Conservation (phyloP, 495 filamentous ascomycete species). For the Pseudevernia furfuracea region DNA sequence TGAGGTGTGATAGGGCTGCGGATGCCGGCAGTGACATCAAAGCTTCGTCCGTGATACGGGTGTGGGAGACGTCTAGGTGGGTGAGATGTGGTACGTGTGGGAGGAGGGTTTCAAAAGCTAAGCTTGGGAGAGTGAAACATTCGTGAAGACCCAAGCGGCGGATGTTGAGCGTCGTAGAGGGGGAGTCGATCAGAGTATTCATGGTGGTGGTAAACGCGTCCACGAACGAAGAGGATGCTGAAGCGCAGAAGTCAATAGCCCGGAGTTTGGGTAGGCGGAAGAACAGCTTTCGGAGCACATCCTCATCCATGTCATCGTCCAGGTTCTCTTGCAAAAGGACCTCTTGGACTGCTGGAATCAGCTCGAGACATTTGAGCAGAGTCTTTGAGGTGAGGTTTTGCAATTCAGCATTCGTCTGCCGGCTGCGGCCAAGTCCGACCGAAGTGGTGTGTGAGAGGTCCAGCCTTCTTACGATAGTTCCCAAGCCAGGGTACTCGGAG, state of each 20-base stretch:
- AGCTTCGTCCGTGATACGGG: constrained; percentile 66
- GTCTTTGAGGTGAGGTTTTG: constrained; percentile 75
- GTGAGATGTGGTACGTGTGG: constrained; percentile 63
- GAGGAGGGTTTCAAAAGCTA: constrained; percentile 62
- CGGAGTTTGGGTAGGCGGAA: constrained; percentile 57
- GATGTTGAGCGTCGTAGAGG: constrained; percentile 48
- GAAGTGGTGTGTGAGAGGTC: constrained; percentile 90
- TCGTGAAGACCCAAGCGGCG: constrained; percentile 72
- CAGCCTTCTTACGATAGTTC: constrained; percentile 69
- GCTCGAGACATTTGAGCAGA: constrained; percentile 63
- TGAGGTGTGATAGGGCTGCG: constrained; percentile 71
- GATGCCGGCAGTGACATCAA: constrained; percentile 63
- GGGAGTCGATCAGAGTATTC: constrained; percentile 36
- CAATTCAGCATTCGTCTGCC: constrained; percentile 70
- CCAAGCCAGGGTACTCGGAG: constrained; percentile 58
- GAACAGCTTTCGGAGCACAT: constrained; percentile 65
- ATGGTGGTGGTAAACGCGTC: constrained; percentile 48
- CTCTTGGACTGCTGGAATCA: constrained; percentile 71
- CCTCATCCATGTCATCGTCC: constrained; percentile 64
- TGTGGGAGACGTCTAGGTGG: constrained; percentile 74
- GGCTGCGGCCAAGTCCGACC: constrained; percentile 69
- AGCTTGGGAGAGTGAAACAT: constrained; percentile 64
- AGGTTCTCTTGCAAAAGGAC: constrained; percentile 78
- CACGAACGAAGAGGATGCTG: constrained; percentile 63
- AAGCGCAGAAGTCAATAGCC: constrained; percentile 74